Evolutionary conservation across 2,329 filamentous ascomycete genomes (phyloP).

Genomic region (Clonostachys sp.): DNA sequence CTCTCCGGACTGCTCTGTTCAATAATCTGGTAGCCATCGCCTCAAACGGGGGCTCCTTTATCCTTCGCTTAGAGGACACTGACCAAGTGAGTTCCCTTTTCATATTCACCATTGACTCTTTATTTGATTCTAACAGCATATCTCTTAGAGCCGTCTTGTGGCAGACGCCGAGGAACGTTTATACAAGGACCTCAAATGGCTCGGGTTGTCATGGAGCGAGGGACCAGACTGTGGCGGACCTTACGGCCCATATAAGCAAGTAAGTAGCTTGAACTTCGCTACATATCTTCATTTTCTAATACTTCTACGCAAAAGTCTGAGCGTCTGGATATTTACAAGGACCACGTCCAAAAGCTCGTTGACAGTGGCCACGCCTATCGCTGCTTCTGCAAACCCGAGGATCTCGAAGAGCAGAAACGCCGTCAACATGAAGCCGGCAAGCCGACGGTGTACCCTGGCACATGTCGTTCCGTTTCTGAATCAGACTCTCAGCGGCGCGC

Average conservation of each 20-base stretch:
- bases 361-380: slow-evolving; percentile 75
- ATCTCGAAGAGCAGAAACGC: slow-evolving; percentile 63
- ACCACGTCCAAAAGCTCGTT: slow-evolving; percentile 67
- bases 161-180: slow-evolving; percentile 73
- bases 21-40: slow-evolving; percentile 88
- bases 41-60: slow-evolving; percentile 77
- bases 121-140: background rate
- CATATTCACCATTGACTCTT: slow-evolving; percentile 5
- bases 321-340: slow-evolving; percentile 66
- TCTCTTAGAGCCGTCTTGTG: slow-evolving; percentile 71
- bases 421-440: slow-evolving; percentile 48
- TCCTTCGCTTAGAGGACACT: slow-evolving; percentile 91
- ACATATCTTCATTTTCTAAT: background rate
- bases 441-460: slow-evolving; percentile 50
- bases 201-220: slow-evolving; percentile 90
- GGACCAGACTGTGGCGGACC: slow-evolving; percentile 78
- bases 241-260: slow-evolving; percentile 82
- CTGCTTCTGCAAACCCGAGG: slow-evolving; percentile 81
- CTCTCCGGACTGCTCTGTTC: slow-evolving; percentile 87
- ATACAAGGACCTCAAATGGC: slow-evolving; percentile 80
- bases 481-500: slow-evolving; percentile 70
- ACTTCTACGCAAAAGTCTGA: slow-evolving; percentile 56
- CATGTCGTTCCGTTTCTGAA: slow-evolving; percentile 62
- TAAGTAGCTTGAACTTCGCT: slow-evolving; percentile 25
- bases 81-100: slow-evolving; percentile 61